phyloP scores from a whole-genome alignment of 75 land plant species.

The Pinus albicaulis region DNA sequence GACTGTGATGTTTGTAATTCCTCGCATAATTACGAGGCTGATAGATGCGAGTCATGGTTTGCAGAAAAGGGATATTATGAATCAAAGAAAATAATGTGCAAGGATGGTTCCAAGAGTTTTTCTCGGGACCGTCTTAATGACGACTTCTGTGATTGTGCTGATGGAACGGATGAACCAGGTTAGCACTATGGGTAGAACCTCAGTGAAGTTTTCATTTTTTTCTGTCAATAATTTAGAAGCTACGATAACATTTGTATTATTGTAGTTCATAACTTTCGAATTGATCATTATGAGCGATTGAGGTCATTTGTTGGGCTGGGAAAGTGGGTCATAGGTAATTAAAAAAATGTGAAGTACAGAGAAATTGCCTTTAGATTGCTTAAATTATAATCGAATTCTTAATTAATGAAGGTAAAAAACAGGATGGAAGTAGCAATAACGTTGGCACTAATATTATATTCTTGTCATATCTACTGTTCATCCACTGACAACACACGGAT shows the following conservation, averaged over 20 bases:
- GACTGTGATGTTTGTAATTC: background rate
- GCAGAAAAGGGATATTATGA: slow-evolving; percentile 68
- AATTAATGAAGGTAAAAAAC: background rate
- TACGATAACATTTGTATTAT: too few relatives aligned
- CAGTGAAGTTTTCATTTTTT: background rate
- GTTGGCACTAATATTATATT: background rate
- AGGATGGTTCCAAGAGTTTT: slow-evolving; percentile 72
- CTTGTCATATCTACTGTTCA: background rate
- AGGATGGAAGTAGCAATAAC: background rate
- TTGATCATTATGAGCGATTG: too few relatives aligned
- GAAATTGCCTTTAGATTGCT: background rate
- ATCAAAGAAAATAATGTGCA: slow-evolving; percentile 58
- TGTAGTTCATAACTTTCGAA: too few relatives aligned
- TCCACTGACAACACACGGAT: background rate
- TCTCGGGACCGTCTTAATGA: slow-evolving; percentile 72
- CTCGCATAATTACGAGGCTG: background rate
- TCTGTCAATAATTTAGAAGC: background rate
- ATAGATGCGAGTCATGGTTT: background rate
- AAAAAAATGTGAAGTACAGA: background rate
- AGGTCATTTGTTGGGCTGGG: too few relatives aligned
- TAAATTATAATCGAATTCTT: too few relatives aligned
- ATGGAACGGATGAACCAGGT: slow-evolving; percentile 98
- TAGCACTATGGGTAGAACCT: background rate
- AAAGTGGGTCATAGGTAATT: too few relatives aligned
- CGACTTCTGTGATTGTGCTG: slow-evolving; percentile 86